Evolutionary conservation across 1,284 basidiomycete genomes (phyloP).

Genomic region (Ceratobasidium sp.): DNA sequence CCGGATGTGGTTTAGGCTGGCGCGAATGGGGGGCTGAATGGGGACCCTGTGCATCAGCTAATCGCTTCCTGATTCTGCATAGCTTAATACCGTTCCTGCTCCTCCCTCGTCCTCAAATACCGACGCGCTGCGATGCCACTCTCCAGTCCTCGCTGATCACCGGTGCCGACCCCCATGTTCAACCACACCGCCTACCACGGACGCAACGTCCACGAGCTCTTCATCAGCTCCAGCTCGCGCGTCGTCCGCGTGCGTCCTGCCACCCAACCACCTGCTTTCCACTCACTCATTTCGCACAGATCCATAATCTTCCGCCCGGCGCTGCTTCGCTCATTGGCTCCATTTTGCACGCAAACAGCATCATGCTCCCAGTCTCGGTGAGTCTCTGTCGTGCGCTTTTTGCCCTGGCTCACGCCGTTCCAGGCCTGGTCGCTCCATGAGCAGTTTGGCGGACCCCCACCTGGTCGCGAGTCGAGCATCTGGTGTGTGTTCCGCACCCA

Average conservation of each 20-base stretch:
- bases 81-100: not conserved
- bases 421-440: constrained; percentile 59
- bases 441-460: constrained; percentile 45
- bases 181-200: constrained; percentile 4
- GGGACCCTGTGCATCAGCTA: not conserved
- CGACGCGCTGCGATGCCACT: not conserved
- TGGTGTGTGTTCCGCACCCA: constrained; percentile 67
- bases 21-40: not conserved
- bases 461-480: constrained; percentile 49
- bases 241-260: constrained; percentile 55
- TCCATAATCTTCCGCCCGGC: constrained; percentile 52
- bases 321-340: constrained; percentile 53
- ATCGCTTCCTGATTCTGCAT: constrained; percentile 20
- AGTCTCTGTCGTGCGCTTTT: not conserved
- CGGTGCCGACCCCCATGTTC: not conserved
- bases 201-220: constrained; percentile 53
- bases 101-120: constrained; percentile 1
- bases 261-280: constrained; percentile 35
- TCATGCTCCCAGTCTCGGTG: constrained; percentile 48
- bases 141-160: not conserved
- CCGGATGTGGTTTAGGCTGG: not conserved
- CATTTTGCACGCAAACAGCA: constrained; percentile 44
- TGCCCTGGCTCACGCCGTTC: not conserved
- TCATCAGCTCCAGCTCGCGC: constrained; percentile 59
- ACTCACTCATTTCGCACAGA: constrained; percentile 40